Base-by-base conservation (phyloP, 139 green algal genomes). In the Zygnema cylindricum region DNA sequence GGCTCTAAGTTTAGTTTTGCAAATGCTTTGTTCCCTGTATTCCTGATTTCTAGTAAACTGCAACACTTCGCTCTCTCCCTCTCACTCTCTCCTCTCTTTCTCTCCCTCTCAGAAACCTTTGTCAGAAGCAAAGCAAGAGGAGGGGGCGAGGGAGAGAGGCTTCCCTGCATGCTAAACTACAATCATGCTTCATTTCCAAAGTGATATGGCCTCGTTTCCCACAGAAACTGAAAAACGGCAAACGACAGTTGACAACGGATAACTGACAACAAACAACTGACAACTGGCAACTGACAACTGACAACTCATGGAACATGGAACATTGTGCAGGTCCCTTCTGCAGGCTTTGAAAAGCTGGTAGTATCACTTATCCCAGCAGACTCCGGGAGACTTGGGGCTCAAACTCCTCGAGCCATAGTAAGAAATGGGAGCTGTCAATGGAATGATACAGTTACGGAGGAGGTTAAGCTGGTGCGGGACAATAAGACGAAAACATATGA, bases 301-400 rank as follows among this genome's bases (percentile, higher is more conserved):
- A 73, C 30, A 30, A 16, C 21, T 86, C 69, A n/a, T 0, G 22
- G 35, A 25, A 7, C 30, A 22, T 7, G 1, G 22, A 81, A 81
- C 35, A 42, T 25, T 22, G 33, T 84, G 43, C 83, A 88, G 83
- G 83, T 90, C 0, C 85, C 85, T 30, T 25, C 39, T 33, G 69
- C 71, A 43, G 85, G 85, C 25, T 90, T 69, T 57, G 85, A 90
- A 69, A 78, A 77, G 43, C 85, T 90, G 2, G 77, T 90, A 54
- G 85, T 90, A 32, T 86, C 85, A 22, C 35, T 90, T n/a, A 90
- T 90, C 32, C 77, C 85, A 2, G 85, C 35, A 25, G 85, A 90
- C 57, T 79, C 49, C 25, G 85, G 85, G 32, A 86, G 77, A 33
- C 77, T 86, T 1, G 78, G 79, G 35, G 55, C 76, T 16, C 77